A percentile compares a stretch with the other conserved stretches of the same genome.
Evolutionary conservation across 2,329 filamentous ascomycete species (phyloP).

Genomic region (Daldinia sp.): DNA sequence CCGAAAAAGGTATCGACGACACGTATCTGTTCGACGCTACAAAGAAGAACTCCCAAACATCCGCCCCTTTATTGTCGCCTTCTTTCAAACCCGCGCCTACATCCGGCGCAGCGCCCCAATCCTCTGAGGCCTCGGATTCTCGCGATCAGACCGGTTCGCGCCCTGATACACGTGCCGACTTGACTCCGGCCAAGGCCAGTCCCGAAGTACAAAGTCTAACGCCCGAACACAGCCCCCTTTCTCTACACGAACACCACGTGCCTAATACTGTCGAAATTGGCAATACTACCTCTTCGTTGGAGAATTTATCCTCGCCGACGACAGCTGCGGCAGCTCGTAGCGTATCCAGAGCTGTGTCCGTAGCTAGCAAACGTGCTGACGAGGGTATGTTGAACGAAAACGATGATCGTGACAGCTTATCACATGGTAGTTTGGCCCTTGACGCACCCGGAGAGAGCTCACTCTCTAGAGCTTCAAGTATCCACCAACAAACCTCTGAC

Average conservation of each 20-base stretch:
- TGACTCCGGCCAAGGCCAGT: slow-evolving; percentile 10
- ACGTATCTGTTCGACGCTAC: slow-evolving; percentile 65
- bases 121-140: slow-evolving; percentile 12
- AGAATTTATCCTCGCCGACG: slow-evolving; percentile 64
- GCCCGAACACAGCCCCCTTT: slow-evolving; percentile 18
- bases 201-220: slow-evolving; percentile 6
- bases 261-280: slow-evolving; percentile 30
- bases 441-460: slow-evolving; percentile 47
- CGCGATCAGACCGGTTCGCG: slow-evolving; percentile 12
- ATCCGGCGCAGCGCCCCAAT: neutral
- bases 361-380: slow-evolving; percentile 47
- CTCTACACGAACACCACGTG: slow-evolving; percentile 10
- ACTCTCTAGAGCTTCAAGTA: slow-evolving; percentile 39
- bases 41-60: slow-evolving; percentile 44
- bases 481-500: slow-evolving; percentile 48
- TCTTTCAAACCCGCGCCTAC: slow-evolving; percentile 26
- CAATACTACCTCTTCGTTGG: slow-evolving; percentile 60
- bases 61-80: slow-evolving; percentile 3
- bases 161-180: slow-evolving; percentile 5
- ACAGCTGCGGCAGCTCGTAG: slow-evolving; percentile 61
- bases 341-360: slow-evolving; percentile 59
- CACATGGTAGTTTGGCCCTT: slow-evolving; percentile 41
- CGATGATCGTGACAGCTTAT: slow-evolving; percentile 30
- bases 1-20: slow-evolving; percentile 62
- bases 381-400: slow-evolving; percentile 30